Evolutionary conservation across 495 filamentous ascomycete genomes (phyloP).

Genomic region (Apodospora peruviana): DNA sequence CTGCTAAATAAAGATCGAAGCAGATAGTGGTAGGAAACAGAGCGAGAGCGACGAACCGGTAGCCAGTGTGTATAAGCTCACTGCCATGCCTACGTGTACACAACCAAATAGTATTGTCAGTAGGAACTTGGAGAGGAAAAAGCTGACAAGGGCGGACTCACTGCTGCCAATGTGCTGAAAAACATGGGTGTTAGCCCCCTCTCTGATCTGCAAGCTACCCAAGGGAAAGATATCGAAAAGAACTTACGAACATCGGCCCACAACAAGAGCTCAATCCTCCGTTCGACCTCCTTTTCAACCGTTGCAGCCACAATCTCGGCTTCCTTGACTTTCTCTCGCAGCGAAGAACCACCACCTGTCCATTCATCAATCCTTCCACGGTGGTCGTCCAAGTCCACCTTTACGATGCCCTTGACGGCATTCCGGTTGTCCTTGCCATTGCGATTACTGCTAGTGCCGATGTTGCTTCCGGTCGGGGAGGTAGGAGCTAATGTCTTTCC

Average conservation of each 20-base stretch:
- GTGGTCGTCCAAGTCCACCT: too few relatives aligned
- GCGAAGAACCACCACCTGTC: too few relatives aligned
- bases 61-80: slow-evolving; percentile 15
- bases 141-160: too few relatives aligned
- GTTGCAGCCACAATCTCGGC: too few relatives aligned
- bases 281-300: background rate
- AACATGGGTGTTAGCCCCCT: background rate
- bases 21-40: background rate
- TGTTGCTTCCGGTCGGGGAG: too few relatives aligned
- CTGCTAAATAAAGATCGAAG: background rate
- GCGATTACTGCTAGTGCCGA: too few relatives aligned
- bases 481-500: too few relatives aligned
- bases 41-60: slow-evolving; percentile 5
- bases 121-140: background rate
- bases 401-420: too few relatives aligned
- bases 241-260: background rate
- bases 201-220: background rate
- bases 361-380: too few relatives aligned
- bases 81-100: slow-evolving; percentile 4
- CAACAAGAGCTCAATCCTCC: background rate
- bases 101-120: background rate
- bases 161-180: slow-evolving; percentile 22
- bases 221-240: background rate
- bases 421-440: too few relatives aligned
- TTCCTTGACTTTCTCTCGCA: too few relatives aligned